Base-by-base conservation (phyloP, 768 basidiomycete genomes). In the Mrakia gelida region DNA sequence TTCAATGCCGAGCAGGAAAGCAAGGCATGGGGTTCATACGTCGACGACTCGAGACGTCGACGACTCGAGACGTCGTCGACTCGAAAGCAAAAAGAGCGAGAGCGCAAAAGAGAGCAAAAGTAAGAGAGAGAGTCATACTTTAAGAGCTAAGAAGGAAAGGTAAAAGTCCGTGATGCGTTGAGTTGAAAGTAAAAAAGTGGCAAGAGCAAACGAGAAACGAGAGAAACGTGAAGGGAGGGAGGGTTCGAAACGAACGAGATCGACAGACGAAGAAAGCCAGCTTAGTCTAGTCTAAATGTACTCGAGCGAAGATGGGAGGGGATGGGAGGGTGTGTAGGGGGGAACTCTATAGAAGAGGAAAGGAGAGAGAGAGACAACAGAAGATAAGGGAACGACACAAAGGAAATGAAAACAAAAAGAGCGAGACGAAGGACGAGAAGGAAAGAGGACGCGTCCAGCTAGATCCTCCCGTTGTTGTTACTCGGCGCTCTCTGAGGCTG, bases 361-460 rank as follows among this genome's bases (percentile, higher is more conserved):
- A 72, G 38, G n/a, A n/a, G 5, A 56, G 32, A 30, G 16, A 34
- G 26, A 43, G 15, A 49, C 23, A 38, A 28, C 1, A 13, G 54
- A 18, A 38, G 38, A 61, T 18, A 26, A 74, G 34, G 30, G 15
- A 62, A 38, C 16, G 34, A 9, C 34, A 74, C 28, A 61, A 59
- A n/a, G n/a, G n/a, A 71, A 43, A 45, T n/a, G n/a, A 49, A 21
- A 61, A 30, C n/a, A 61, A 61, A 23, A 74, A 74, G 56, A 38
- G 28, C 11, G 28, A 49, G 41, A 49, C 5, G 5, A n/a, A 65
- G 63, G 28, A 16, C 5, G 30, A 65, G 21, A 65, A 3, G 34
- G 5, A 30, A 1, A 11, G 8, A 67, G 5, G 21, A 26, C 38
- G 65, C 30, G 3, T 30, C 71, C 21, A 15, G 3, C 63, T 70